phyloP scores from a whole-genome alignment of 176 grass and related monocot genomes.

The Rhynchospora tenuis region DNA sequence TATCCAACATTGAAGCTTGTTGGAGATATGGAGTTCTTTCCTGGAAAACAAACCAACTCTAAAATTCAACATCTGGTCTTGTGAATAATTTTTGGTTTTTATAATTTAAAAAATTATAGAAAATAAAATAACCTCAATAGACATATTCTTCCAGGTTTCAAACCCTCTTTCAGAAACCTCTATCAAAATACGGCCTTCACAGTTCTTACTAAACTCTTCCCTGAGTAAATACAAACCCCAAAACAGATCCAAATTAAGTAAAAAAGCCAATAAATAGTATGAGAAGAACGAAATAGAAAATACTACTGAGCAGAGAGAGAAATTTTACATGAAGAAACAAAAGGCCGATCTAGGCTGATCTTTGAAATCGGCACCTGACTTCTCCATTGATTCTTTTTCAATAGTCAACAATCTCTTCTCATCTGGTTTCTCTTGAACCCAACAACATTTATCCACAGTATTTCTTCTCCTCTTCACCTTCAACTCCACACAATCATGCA shows the following conservation, averaged over 20 bases:
- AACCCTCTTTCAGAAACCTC: constrained; percentile 29
- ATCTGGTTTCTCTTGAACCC: background rate
- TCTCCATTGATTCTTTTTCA: background rate
- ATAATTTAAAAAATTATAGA: background rate
- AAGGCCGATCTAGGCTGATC: constrained; percentile 30
- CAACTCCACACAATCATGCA: constrained; percentile 27
- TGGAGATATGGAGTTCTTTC: constrained; percentile 23
- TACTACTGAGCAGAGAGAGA: background rate
- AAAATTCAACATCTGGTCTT: background rate
- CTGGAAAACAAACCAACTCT: constrained; percentile 4
- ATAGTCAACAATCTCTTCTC: background rate
- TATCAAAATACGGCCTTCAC: constrained; percentile 3
- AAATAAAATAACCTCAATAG: constrained; percentile 10
- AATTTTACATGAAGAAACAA: constrained; percentile 29
- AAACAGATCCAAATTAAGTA: background rate
- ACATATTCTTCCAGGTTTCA: constrained; percentile 28
- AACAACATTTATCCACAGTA: background rate
- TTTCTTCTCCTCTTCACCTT: constrained; percentile 3
- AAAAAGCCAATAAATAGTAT: background rate
- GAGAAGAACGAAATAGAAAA: background rate
- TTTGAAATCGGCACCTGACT: background rate
- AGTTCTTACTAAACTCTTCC: constrained; percentile 30
- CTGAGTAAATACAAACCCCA: constrained; percentile 15
- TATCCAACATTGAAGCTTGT: constrained; percentile 8
- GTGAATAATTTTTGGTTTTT: no score